Conservation (phyloP, 163 green algal genomes). For the Prototheca stagnorum region DNA sequence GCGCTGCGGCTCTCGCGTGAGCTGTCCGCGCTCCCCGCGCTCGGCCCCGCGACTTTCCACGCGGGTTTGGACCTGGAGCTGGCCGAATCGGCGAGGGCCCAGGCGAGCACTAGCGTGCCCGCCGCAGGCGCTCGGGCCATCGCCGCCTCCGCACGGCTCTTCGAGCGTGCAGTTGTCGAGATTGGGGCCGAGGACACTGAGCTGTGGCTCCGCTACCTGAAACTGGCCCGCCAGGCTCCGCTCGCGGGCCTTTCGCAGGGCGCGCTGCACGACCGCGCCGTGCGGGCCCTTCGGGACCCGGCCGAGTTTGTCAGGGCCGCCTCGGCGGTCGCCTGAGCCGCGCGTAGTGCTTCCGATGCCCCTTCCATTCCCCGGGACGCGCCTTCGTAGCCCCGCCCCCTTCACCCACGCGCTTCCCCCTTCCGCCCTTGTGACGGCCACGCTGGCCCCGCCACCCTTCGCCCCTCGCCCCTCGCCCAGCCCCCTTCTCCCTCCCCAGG, state of each 20-base stretch:
- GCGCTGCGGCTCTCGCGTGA: slow-evolving; percentile 26
- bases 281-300: slow-evolving; percentile 33
- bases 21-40: slow-evolving; percentile 32
- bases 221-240: slow-evolving; percentile 16
- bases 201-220: slow-evolving; percentile 48
- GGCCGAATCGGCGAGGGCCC: background rate
- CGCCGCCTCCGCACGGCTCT: slow-evolving; percentile 14
- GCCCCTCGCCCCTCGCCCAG: too few relatives aligned
- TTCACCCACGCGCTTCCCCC: too few relatives aligned
- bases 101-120: too few relatives aligned
- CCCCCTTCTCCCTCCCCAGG: too few relatives aligned
- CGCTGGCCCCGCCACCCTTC: too few relatives aligned
- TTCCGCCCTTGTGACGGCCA: too few relatives aligned
- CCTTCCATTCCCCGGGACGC: too few relatives aligned
- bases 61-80: slow-evolving; percentile 35
- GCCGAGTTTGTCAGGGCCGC: slow-evolving; percentile 25
- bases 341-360: too few relatives aligned
- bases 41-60: slow-evolving; percentile 41
- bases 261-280: slow-evolving; percentile 45
- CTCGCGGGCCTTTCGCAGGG: slow-evolving; percentile 16
- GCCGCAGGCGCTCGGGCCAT: background rate
- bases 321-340: too few relatives aligned
- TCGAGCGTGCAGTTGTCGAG: slow-evolving; percentile 29
- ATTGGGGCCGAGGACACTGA: slow-evolving; percentile 31
- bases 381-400: too few relatives aligned